Base-by-base conservation (phyloP, 371 early-diverging fungal genomes). In the Mucor mucedo region DNA sequence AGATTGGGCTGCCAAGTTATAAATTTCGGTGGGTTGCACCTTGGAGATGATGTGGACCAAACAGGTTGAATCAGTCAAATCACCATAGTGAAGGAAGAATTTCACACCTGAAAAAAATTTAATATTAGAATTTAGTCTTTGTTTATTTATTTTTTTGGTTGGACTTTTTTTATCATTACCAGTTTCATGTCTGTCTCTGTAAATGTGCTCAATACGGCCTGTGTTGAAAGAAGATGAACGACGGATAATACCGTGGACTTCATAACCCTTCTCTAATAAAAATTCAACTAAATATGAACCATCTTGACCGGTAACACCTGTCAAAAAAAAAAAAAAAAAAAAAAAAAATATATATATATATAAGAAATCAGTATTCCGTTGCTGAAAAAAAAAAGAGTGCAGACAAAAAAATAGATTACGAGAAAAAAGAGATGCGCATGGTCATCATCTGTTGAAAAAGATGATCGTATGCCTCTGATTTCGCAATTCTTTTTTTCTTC, bases 161-260 rank as follows among this genome's bases (percentile, higher is more conserved):
- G 21, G 21, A 21, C 21, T 5, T 47, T 39, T 62, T 1, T 21
- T 14, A 2, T n/a, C 14, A 77, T 78, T 82, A 85, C 85, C 76
- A 53, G 55, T 58, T 57, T 87, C 84, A 60, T 91, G 91, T 66
- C 79, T 83, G 67, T 91, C 90, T 60, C 79, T 83, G 77, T 91
- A 91, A 42, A 93, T 83, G 68, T 92, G 92, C 68, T 90, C 90
- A 63, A 93, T 91, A 69, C 93, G 80, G 14, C 90, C 89, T 33
- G 92, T 92, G 73, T 93, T 93, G 81, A 92, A 91, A 5, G 91
- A 90, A 40, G 90, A 90, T n/a, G 92, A 91, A 32, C 92, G 77
- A 56, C 93, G 87, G 60, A 93, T 91, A 63, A 93, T 89, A 65
- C 93, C 93, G 63, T 93, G 93, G 11, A 93, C 93, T 62, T 82